phyloP scores from a whole-genome alignment of 2,329 filamentous ascomycete species.

The Fusarium redolens region DNA sequence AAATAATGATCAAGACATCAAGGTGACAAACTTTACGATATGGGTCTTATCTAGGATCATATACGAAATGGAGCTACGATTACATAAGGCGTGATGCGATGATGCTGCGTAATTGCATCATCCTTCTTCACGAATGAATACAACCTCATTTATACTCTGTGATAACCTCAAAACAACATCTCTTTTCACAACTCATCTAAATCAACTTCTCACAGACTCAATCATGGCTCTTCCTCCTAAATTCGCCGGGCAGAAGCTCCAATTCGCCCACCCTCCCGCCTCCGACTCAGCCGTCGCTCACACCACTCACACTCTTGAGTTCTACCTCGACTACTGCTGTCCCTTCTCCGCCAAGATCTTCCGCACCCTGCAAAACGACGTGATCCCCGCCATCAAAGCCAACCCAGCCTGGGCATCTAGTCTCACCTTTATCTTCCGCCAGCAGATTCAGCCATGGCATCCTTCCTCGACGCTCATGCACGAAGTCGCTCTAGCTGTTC shows the following conservation, averaged over 20 bases:
- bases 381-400: constrained; percentile 72
- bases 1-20: background rate
- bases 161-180: background rate
- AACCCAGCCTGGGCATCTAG: constrained; percentile 67
- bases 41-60: background rate
- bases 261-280: constrained; percentile 55
- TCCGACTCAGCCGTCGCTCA: constrained; percentile 53
- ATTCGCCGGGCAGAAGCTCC: constrained; percentile 78
- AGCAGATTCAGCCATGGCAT: constrained; percentile 96
- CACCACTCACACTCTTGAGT: constrained; percentile 69
- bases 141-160: background rate
- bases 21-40: background rate
- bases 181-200: background rate
- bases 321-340: constrained; percentile 91
- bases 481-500: constrained; percentile 86
- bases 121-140: constrained; percentile 21
- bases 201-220: background rate
- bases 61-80: constrained; percentile 3
- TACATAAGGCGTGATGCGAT: constrained; percentile 32
- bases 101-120: constrained; percentile 19
- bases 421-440: constrained; percentile 84
- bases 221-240: constrained; percentile 81
- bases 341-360: constrained; percentile 78
- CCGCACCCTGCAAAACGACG: constrained; percentile 75
- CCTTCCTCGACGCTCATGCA: constrained; percentile 83